A percentile compares a stretch with the other conserved stretches of the same genome.
These are phyloP conservation scores for Daedaleopsis nitida DNA, from an alignment of 768 basidiomycete genomes.

Conservation along the genomic window DNA sequence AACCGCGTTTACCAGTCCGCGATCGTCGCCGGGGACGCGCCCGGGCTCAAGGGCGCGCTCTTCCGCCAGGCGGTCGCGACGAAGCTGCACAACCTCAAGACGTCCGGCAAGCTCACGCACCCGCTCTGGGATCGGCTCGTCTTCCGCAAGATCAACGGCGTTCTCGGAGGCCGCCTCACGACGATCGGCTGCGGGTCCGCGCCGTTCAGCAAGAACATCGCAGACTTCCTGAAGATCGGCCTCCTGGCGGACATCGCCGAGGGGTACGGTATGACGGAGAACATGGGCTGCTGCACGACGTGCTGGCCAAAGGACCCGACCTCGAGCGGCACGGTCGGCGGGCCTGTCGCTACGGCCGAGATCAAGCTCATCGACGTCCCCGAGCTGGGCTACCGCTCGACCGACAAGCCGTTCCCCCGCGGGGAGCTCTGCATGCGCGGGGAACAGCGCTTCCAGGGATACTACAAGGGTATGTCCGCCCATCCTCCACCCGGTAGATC, in stretches of 20 bases:
- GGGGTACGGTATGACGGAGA: slow-evolving; percentile 94
- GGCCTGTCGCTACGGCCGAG: slow-evolving; percentile 72
- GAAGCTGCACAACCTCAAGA: slow-evolving; percentile 70
- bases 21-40: slow-evolving; percentile 66
- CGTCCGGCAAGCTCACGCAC: slow-evolving; percentile 74
- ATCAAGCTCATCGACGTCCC: slow-evolving; percentile 91
- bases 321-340: slow-evolving; percentile 79
- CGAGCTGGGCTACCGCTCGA: slow-evolving; percentile 83
- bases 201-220: slow-evolving; percentile 80
- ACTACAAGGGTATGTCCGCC: slow-evolving; percentile 70
- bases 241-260: slow-evolving; percentile 75
- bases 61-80: slow-evolving; percentile 77
- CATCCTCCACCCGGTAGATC: neutral
- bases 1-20: slow-evolving; percentile 85
- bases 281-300: slow-evolving; percentile 61
- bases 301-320: slow-evolving; percentile 59
- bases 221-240: slow-evolving; percentile 89
- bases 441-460: slow-evolving; percentile 58
- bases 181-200: slow-evolving; percentile 83
- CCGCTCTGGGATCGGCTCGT: slow-evolving; percentile 88
- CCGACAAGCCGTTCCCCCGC: slow-evolving; percentile 87
- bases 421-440: slow-evolving; percentile 85
- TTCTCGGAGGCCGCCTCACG: slow-evolving; percentile 80
- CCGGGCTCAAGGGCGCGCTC: slow-evolving; percentile 81
- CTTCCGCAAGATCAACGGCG: slow-evolving; percentile 85